Evolutionary conservation across 1,284 basidiomycete genomes (phyloP), one percentile per base, ranked within the genome.

Genomic region (Cryptococcus deneoformans): DNA sequence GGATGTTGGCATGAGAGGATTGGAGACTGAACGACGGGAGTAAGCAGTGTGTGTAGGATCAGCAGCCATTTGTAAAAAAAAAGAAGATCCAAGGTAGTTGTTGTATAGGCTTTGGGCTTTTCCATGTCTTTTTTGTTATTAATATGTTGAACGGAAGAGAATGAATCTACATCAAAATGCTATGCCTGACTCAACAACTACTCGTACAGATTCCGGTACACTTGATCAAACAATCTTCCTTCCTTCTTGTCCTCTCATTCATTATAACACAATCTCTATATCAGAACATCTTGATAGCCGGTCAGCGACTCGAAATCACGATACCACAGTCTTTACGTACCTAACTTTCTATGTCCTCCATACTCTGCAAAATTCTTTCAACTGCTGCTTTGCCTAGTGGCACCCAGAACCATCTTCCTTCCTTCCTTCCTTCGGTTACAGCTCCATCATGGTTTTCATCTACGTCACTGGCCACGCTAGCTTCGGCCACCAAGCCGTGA

Each of bases 401-500:
- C 65, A 94, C 88, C 91, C 90, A 94, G 44, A 92, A 77, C 68
- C 84, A 80, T 57, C 82, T 70, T 4, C 67, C 72, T 4, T 58
- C 62, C 1, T 71, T 61, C 80, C 70, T 45, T 68, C 67, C 52
- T 14, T 60, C 59, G 20, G 20, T 20, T 20, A 20, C 20, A 89
- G 79, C 12, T 95, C 85, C 65, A 95, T 73, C 2, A 20, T 20
- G 20, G 20, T 20, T 20, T 85, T 85, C 68, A 96, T 93, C 73
- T 96, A 93, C 67, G 84, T 84, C 44, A 16, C n/a, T 38, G 6
- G 20, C 52, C 69, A 67, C 50, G n/a, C 60, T 59, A 6, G 82
- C 80, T 14, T 79, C 77, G 14, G 89, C 80, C 12, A 96, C 85
- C 65, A 96, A 73, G 1, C 85, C 85, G 68, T 97, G 93, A 74